Evolutionary conservation across 2,329 filamentous ascomycete genomes (phyloP).

Genomic region (Fusarium decemcellulare): DNA sequence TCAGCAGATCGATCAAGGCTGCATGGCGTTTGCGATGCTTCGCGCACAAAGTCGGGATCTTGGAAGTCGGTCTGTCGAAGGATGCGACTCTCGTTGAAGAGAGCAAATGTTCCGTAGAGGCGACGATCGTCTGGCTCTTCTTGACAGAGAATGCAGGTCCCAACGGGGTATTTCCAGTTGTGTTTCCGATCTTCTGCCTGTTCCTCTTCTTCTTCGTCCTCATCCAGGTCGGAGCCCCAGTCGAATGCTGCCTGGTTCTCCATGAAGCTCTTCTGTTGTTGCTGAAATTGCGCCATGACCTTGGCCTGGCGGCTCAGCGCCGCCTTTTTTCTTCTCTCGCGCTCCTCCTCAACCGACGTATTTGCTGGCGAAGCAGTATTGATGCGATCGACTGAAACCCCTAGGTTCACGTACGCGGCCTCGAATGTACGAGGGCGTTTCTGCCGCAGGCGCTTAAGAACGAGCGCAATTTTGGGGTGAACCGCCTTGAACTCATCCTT

Average conservation of each 20-base stretch:
- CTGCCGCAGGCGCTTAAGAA: conserved; percentile 88
- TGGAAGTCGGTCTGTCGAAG: conserved; percentile 88
- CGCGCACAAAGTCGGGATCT: conserved; percentile 86
- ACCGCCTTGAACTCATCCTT: conserved; percentile 86
- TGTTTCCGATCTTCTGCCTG: conserved; percentile 74
- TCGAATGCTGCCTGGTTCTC: conserved; percentile 89
- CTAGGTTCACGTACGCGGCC: conserved; percentile 73
- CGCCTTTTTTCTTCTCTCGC: conserved; percentile 89
- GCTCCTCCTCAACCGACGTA: conserved; percentile 77
- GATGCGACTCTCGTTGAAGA: conserved; percentile 88
- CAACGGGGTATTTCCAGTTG: conserved; percentile 88
- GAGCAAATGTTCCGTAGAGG: conserved; percentile 93
- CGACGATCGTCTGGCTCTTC: conserved; percentile 93
- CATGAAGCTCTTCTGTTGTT: conserved; percentile 96
- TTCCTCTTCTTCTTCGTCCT: conserved; percentile 75
- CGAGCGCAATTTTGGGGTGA: conserved; percentile 85
- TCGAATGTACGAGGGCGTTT: conserved; percentile 83
- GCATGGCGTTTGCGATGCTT: conserved; percentile 82
- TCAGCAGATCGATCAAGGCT: conserved; percentile 91
- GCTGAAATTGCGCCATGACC: conserved; percentile 98
- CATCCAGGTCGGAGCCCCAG: conserved; percentile 86
- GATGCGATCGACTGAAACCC: conserved; percentile 81
- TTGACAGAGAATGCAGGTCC: conserved; percentile 96
- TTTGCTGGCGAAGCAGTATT: conserved; percentile 86
- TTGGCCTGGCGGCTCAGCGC: conserved; percentile 90